Percentiles rank a stretch among this genome's conserved stretches.
Evolutionary conservation across 257 asterid genomes (phyloP).

Genomic region (Lycium ferocissimum): DNA sequence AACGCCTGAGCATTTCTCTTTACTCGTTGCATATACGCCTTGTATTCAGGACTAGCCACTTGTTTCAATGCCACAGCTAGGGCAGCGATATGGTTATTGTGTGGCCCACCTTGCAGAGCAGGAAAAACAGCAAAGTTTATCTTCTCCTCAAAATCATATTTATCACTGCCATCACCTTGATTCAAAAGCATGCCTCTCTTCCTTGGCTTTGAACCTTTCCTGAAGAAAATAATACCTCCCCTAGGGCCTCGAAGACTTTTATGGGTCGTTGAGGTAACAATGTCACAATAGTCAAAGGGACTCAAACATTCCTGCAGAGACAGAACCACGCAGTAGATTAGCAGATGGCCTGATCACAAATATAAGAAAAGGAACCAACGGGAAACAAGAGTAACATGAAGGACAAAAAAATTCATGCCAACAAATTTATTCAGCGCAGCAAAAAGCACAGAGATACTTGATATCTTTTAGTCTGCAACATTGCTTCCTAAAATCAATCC

Average conservation of each 20-base stretch:
- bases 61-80: constrained; percentile 86
- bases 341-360: neutral
- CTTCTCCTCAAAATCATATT: constrained; percentile 83
- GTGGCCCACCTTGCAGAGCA: constrained; percentile 87
- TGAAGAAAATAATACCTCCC: constrained; percentile 79
- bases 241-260: constrained; percentile 96
- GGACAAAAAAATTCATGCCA: neutral
- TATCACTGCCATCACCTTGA: constrained; percentile 71
- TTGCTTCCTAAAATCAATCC: neutral
- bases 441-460: neutral
- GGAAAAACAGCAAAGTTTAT: constrained; percentile 88
- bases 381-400: neutral
- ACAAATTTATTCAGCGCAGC: neutral
- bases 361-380: neutral
- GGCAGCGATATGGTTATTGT: constrained; percentile 86
- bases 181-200: constrained; percentile 73
- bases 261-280: constrained; percentile 86
- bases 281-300: constrained; percentile 80
- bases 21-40: constrained; percentile 76
- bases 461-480: neutral
- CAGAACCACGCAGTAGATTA: constrained; percentile 10
- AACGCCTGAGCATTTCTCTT: constrained; percentile 81
- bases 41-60: constrained; percentile 75
- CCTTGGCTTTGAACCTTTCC: constrained; percentile 82
- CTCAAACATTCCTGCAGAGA: constrained; percentile 71